Evolutionary conservation across 1,284 basidiomycete genomes (phyloP).

Genomic region (Sanghuangporus sanghuang): DNA sequence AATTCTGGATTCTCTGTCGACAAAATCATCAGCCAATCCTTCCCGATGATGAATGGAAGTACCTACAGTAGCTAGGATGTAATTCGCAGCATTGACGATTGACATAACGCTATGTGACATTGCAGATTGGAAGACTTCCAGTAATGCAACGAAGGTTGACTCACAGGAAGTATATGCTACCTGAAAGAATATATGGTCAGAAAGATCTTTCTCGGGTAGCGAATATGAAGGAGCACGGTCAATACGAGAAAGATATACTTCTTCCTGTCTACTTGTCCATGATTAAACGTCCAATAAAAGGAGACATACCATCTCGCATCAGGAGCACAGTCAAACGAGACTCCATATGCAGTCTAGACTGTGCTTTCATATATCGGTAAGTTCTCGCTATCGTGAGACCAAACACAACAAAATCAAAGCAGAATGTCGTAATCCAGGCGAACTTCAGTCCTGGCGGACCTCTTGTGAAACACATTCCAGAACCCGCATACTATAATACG

Average conservation of each 20-base stretch:
- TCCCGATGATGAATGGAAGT: background rate
- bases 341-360: constrained; percentile 1
- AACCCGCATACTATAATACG: background rate
- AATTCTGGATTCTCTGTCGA: constrained; percentile 6
- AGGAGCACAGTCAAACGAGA: constrained; percentile 11
- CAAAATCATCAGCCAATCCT: background rate
- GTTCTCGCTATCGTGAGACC: constrained; percentile 10
- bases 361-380: constrained; percentile 6
- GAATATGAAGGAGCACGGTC: no score
- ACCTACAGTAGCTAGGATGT: constrained; percentile 5
- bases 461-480: no score
- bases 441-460: constrained; percentile 3
- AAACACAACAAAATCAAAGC: constrained; percentile 14
- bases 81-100: constrained; percentile 14
- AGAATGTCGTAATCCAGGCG: constrained; percentile 14
- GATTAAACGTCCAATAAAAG: background rate
- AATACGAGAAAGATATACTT: no score
- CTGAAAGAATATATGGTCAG: background rate
- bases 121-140: background rate
- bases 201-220: no score
- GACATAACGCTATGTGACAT: constrained; percentile 10
- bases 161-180: constrained; percentile 17
- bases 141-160: background rate
- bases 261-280: background rate
- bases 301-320: constrained; percentile 15